A percentile compares a stretch with the other conserved stretches of the same genome.
Conservation (phyloP, 2,329 filamentous ascomycete genomes). For the Xylariaceae sp. region DNA sequence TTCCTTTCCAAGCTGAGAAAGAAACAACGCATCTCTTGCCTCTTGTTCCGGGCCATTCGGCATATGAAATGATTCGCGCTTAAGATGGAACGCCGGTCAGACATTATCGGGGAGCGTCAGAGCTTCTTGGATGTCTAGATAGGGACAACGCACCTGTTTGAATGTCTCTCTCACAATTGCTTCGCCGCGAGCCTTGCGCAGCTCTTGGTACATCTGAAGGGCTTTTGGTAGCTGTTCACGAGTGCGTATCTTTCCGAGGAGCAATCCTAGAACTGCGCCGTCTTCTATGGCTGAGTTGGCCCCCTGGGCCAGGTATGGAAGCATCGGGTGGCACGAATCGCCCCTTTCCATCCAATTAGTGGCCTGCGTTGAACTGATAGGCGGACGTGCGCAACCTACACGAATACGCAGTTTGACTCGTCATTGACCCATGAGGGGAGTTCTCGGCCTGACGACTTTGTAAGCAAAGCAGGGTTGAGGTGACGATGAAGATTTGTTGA, state of each 20-base stretch:
- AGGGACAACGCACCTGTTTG: slow-evolving; percentile 34
- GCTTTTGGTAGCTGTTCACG: slow-evolving; percentile 44
- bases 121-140: not conserved
- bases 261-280: slow-evolving; percentile 56
- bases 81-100: not conserved
- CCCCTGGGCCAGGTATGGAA: slow-evolving; percentile 59
- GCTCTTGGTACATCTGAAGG: slow-evolving; percentile 40
- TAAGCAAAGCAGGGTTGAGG: not conserved
- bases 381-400: slow-evolving; percentile 33
- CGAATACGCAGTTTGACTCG: slow-evolving; percentile 42
- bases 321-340: slow-evolving; percentile 60
- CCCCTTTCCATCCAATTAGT: slow-evolving; percentile 35
- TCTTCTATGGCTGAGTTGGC: slow-evolving; percentile 65
- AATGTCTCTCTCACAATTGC: slow-evolving; percentile 59
- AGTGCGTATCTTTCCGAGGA: slow-evolving; percentile 47
- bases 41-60: slow-evolving; percentile 52
- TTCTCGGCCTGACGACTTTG: slow-evolving; percentile 28
- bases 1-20: slow-evolving; percentile 49
- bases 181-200: slow-evolving; percentile 45
- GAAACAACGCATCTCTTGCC: slow-evolving; percentile 52
- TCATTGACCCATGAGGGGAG: slow-evolving; percentile 52
- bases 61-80: slow-evolving; percentile 51
- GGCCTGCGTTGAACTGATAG: slow-evolving; percentile 29
- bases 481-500: slow-evolving; percentile 1
- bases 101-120: not conserved